Percentiles rank a stretch among this genome's conserved stretches.
Evolutionary conservation across 1,284 basidiomycete species (phyloP).

Genomic region (Puccinia horiana): DNA sequence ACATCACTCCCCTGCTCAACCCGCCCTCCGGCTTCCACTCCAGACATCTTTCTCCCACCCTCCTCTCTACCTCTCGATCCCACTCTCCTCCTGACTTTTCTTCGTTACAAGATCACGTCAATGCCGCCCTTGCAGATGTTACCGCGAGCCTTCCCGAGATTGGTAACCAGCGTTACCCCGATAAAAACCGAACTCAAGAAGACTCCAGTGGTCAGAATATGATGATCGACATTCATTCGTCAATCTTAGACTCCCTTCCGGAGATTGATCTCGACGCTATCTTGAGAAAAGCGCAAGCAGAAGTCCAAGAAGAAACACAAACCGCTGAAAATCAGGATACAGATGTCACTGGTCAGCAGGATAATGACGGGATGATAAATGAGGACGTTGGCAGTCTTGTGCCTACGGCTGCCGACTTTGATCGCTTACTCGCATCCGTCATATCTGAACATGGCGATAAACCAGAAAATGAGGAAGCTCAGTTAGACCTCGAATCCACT

Average conservation of each 20-base stretch:
- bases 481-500: not conserved
- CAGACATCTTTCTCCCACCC: not conserved
- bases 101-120: conserved; percentile 44
- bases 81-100: conserved; percentile 3
- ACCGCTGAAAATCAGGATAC: not conserved
- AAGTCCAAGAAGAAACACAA: conserved; percentile 32
- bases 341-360: not conserved
- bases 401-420: conserved; percentile 28
- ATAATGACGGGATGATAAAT: not conserved
- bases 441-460: conserved; percentile 17
- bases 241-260: conserved; percentile 26
- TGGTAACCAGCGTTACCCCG: not conserved
- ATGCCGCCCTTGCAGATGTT: conserved; percentile 46
- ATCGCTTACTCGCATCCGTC: conserved; percentile 18
- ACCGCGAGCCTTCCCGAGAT: conserved; percentile 35
- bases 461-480: not conserved
- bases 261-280: conserved; percentile 38
- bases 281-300: conserved; percentile 29
- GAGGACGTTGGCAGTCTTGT: conserved; percentile 7
- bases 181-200: not conserved
- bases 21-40: not conserved
- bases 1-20: not conserved
- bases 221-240: conserved; percentile 24
- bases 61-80: not conserved
- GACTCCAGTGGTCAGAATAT: not conserved